Percentiles rank a stretch among this genome's conserved stretches.
Evolutionary conservation across 2,329 filamentous ascomycete genomes (phyloP).

Genomic region (Sporothrix humicola): DNA sequence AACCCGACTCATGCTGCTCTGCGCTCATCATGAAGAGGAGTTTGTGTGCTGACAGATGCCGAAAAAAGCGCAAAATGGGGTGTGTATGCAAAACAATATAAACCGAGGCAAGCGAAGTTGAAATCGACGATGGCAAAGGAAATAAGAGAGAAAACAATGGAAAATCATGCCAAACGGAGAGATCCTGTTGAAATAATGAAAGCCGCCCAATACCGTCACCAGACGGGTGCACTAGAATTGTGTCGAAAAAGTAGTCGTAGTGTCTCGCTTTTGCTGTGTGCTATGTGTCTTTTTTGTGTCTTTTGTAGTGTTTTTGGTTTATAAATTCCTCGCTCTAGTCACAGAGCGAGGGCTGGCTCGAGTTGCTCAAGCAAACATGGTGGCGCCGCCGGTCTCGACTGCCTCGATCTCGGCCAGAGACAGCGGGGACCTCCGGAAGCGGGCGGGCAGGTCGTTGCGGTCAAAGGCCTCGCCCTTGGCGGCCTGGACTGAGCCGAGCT

Average conservation of each 20-base stretch:
- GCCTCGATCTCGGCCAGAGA: constrained; percentile 89
- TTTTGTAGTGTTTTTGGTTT: constrained; percentile 6
- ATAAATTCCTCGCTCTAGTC: not conserved
- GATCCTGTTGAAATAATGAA: constrained; percentile 22
- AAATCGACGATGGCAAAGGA: not conserved
- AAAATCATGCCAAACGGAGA: constrained; percentile 16
- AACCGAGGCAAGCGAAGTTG: constrained; percentile 1
- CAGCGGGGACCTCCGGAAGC: constrained; percentile 79
- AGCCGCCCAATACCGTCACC: constrained; percentile 19
- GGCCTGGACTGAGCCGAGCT: constrained; percentile 74
- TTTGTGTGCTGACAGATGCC: not conserved
- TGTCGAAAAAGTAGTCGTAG: not conserved
- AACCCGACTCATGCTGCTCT: not conserved
- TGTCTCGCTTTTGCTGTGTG: not conserved
- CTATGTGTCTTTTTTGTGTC: not conserved
- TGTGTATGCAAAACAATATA: not conserved
- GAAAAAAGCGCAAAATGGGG: not conserved
- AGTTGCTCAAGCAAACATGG: constrained; percentile 47
- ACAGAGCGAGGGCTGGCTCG: not conserved
- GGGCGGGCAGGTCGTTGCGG: constrained; percentile 80
- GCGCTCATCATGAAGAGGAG: too few species aligned
- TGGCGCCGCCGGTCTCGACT: constrained; percentile 88
- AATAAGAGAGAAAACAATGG: not conserved
- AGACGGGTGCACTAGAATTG: not conserved
- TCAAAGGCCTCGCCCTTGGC: constrained; percentile 82